Evolutionary conservation across 495 filamentous ascomycete species (phyloP), one percentile per base, ranked within the genome.

Genomic region (Tetracladium setigerum): DNA sequence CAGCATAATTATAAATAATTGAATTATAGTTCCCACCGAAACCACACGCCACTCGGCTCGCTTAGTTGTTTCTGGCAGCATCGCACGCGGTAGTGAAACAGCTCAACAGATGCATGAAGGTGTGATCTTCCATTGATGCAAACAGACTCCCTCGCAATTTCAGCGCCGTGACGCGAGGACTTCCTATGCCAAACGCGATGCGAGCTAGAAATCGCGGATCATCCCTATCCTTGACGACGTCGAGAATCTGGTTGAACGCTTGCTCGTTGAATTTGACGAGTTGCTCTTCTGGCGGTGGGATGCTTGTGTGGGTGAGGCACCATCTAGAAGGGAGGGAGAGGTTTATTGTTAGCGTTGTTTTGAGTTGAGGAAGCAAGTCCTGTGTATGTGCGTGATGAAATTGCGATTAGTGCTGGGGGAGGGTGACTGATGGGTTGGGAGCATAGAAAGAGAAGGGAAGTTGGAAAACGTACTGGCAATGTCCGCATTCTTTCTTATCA

Each of bases 101-200:
- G 3, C 22, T 27, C 7, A 27, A 27, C 22, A 27, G 22, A 27
- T 27, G 22, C 56, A 70, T 61, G 47, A 78, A 77, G 31, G 65
- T 60, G 41, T 74, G 73, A 41, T 68, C 55, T n/a, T 48, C 63
- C 61, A 80, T 63, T 4, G 71, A 73, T 8, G 67, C 68, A 59
- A 78, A 82, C 2, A 71, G 9, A 11, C 54, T 42, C 19, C 57
- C 68, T 12, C 67, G 62, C 17, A 78, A 53, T 48, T 69, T 75
- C 46, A 73, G 54, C 17, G 46, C 36, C 4, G 56, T 61, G 0
- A 73, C 59, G 17, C 76, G 56, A 0, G 78, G 78, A 52, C 74
- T 81, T 37, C 61, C 58, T 38, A 82, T 77, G 0, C 78, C 78
- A 57, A 78, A 81, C 1, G 74, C 78, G 7, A 81, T 54, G 16